Evolutionary conservation across 768 basidiomycete genomes (phyloP).

Genomic region (Coprinellus micaceus): DNA sequence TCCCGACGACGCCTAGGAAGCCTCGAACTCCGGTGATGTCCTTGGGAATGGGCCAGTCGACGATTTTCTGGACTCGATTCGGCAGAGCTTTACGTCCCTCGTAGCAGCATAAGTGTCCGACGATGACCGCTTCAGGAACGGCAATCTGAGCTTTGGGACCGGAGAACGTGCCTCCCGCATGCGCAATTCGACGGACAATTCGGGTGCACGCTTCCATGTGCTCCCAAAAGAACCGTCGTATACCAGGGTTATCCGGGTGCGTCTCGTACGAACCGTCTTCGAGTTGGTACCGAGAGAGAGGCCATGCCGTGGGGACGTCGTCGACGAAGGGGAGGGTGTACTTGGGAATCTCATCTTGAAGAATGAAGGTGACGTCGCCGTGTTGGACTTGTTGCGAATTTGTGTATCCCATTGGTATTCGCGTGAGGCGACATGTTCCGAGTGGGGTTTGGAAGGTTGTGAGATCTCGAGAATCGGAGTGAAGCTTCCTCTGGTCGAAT

Average conservation of each 20-base stretch:
- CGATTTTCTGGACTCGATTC: slow-evolving; percentile 22
- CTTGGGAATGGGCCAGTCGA: slow-evolving; percentile 24
- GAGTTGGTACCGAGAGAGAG: too few relatives aligned
- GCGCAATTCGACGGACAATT: too few relatives aligned
- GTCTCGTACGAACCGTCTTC: too few relatives aligned
- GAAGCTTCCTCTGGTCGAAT: slow-evolving; percentile 17
- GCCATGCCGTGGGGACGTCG: neutral
- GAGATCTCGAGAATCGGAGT: too few relatives aligned
- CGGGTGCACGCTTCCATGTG: too few relatives aligned
- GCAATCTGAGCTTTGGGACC: too few relatives aligned
- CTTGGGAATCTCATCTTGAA: slow-evolving; percentile 29
- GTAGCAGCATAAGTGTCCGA: slow-evolving; percentile 30
- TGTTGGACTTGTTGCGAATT: slow-evolving; percentile 30
- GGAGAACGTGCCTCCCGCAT: too few relatives aligned
- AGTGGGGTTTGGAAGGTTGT: too few relatives aligned
- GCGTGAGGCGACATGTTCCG: too few relatives aligned
- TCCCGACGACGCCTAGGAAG: slow-evolving; percentile 27
- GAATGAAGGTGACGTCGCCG: slow-evolving; percentile 25
- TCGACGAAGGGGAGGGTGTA: slow-evolving; percentile 1
- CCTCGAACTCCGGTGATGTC: slow-evolving; percentile 12
- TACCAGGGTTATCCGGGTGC: too few relatives aligned
- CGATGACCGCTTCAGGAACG: slow-evolving; percentile 3
- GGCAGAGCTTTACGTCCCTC: slow-evolving; percentile 27
- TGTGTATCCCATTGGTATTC: too few relatives aligned
- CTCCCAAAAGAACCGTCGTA: too few relatives aligned